phyloP scores from a whole-genome alignment of 179 eudicot species.

The Beta corolliflora region DNA sequence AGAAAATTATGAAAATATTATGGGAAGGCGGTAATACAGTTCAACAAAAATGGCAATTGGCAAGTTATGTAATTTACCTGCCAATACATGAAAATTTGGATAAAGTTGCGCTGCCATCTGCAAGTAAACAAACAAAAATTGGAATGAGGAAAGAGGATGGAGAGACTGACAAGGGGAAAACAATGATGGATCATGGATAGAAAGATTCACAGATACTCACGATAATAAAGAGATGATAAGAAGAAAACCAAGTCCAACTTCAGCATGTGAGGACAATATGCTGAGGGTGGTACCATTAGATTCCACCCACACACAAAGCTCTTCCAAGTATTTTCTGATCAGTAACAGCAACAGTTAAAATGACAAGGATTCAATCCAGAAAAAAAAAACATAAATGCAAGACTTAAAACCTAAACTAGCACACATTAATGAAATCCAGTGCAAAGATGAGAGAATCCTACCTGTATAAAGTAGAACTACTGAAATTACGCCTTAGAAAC shows the following conservation, averaged over 20 bases:
- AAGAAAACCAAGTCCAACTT: conserved; percentile 95
- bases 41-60: background rate
- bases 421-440: background rate
- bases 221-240: conserved; percentile 77
- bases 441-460: conserved; percentile 23
- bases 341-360: conserved; percentile 15
- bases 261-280: conserved; percentile 91
- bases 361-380: background rate
- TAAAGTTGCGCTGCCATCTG: conserved; percentile 97
- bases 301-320: conserved; percentile 93
- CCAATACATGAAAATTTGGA: conserved; percentile 96
- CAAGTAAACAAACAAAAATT: conserved; percentile 21
- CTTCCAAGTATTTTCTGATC: conserved; percentile 93
- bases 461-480: conserved; percentile 80
- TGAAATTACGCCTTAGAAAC: conserved; percentile 86
- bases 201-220: conserved; percentile 48
- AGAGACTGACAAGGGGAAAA: conserved; percentile 8
- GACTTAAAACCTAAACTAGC: background rate
- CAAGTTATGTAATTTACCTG: conserved; percentile 51
- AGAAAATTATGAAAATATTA: no score
- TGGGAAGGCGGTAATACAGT: background rate
- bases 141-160: background rate
- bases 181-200: background rate
- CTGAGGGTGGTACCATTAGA: conserved; percentile 83
- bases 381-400: background rate